These are phyloP conservation scores for Cryphonectria radicalis DNA, from an alignment of 2,329 filamentous ascomycete genomes.

Conservation along the genomic window DNA sequence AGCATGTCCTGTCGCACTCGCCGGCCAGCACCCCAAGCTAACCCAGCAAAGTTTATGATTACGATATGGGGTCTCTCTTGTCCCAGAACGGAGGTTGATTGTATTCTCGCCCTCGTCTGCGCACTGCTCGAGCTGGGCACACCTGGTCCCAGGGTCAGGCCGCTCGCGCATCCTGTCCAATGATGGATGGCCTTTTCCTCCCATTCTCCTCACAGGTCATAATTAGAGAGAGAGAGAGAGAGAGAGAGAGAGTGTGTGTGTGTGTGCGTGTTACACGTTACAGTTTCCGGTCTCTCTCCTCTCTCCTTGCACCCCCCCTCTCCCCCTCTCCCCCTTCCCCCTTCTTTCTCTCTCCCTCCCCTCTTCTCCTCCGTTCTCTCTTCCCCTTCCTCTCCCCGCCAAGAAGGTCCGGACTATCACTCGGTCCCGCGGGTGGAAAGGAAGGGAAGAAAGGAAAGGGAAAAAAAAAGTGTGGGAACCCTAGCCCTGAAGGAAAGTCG, in stretches of 20 bases:
- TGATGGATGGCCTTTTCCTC: neutral
- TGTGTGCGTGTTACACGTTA: neutral
- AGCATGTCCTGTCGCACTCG: conserved; percentile 23
- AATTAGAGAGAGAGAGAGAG: neutral
- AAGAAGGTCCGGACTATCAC: conserved; percentile 3
- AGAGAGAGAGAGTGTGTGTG: no score
- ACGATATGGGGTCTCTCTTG: neutral
- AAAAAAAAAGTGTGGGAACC: no score
- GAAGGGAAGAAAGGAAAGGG: no score
- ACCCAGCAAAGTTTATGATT: conserved; percentile 5
- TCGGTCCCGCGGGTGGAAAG: neutral
- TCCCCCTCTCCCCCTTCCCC: no score
- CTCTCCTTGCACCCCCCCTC: no score
- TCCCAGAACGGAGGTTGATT: conserved; percentile 1
- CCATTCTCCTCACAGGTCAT: neutral
- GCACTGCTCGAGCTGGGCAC: neutral
- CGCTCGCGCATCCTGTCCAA: conserved; percentile 20
- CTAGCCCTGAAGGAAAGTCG: neutral
- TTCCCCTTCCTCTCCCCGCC: neutral
- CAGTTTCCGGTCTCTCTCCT: neutral
- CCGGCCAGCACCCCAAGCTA: conserved; percentile 18
- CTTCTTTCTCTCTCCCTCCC: no score
- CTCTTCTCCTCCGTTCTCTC: neutral
- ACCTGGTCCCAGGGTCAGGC: conserved; percentile 4
- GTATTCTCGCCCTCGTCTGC: neutral